Evolutionary conservation across 176 grass and related monocot species (phyloP), one percentile per base, ranked within the genome.

Genomic region (Oryza punctata): DNA sequence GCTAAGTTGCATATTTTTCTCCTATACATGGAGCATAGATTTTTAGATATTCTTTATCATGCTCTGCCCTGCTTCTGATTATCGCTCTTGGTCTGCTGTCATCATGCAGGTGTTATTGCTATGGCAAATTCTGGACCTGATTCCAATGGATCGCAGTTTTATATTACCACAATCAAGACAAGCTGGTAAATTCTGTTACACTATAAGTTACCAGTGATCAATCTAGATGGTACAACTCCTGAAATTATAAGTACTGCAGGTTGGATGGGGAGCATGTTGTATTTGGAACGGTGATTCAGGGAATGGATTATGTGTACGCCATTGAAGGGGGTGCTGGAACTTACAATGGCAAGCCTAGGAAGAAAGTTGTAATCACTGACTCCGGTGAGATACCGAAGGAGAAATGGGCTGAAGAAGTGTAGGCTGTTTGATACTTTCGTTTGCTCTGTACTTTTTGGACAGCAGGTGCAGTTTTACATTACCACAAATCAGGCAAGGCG

Each of bases 81-180:
- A 10, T 32, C 28, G 59, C 60, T 84, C 12, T 43, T 25, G 1
- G 14, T 23, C 21, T 85, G 44, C 72, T 77, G 14, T 1, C 21
- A 80, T 78, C 37, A 73, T 89, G 23, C 83, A 98, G 96, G 96
- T 27, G 84, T 93, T 32, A 89, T 98, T 67, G 94, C 96, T 10
- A 98, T 98, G 93, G 85, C 67, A 54, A 98, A 90, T 65, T 86
- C 85, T 33, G 93, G 87, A 67, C 83, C 93, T 40, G 89, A 98
- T 72, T 95, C 96, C 15, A 98, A 98, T 26, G 96, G 91, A 70
- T 98, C 96, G 12, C 96, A 98, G 77, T 98, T 98, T 84, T 98
- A 95, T 82, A 94, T 98, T 83, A 98, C 96, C 65, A 98, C 96
- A 33, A 89, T 98, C 70, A 98, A 95, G 88, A 93, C 93, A 40